Conservation (phyloP, 805 yeast species). For the Kazachstania martiniae region DNA sequence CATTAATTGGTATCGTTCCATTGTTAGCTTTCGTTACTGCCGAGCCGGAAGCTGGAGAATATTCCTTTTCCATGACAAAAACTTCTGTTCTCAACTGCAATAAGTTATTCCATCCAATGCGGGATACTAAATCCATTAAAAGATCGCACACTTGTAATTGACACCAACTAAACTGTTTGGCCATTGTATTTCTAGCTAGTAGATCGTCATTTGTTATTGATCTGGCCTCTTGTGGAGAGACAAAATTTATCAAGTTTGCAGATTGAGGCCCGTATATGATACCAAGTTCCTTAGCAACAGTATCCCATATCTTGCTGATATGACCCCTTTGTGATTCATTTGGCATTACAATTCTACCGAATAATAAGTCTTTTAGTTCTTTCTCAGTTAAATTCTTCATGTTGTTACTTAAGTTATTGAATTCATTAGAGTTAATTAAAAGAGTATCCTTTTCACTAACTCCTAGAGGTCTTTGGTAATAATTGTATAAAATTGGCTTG, state of each 20-base stretch:
- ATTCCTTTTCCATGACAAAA: conserved; percentile 76
- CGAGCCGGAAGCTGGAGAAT: no score
- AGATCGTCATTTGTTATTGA: conserved; percentile 18
- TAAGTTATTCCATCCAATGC: conserved; percentile 75
- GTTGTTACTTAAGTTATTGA: conserved; percentile 14
- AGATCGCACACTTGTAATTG: conserved; percentile 48
- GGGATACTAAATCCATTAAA: conserved; percentile 53
- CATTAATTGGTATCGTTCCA: conserved; percentile 12
- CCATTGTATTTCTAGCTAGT: conserved; percentile 21
- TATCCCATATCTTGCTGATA: conserved; percentile 18
- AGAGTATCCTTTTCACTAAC: conserved; percentile 6
- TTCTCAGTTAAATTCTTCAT: conserved; percentile 18
- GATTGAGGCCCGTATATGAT: conserved; percentile 27
- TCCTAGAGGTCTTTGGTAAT: conserved; percentile 22
- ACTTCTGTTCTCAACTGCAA: conserved; percentile 54
- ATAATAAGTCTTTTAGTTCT: conserved; percentile 15
- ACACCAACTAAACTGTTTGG: conserved; percentile 21
- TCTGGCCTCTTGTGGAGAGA: conserved; percentile 20
- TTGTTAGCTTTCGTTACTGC: conserved; percentile 5
- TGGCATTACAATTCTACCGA: conserved; percentile 26
- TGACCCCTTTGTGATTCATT: conserved; percentile 16
- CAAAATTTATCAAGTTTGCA: conserved; percentile 21
- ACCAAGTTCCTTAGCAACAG: conserved; percentile 18
- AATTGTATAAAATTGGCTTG: conserved; percentile 8
- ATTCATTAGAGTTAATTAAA: conserved; percentile 17